phyloP scores from a whole-genome alignment of 140 eudicot genomes.

The Ambrosia hybrid region DNA sequence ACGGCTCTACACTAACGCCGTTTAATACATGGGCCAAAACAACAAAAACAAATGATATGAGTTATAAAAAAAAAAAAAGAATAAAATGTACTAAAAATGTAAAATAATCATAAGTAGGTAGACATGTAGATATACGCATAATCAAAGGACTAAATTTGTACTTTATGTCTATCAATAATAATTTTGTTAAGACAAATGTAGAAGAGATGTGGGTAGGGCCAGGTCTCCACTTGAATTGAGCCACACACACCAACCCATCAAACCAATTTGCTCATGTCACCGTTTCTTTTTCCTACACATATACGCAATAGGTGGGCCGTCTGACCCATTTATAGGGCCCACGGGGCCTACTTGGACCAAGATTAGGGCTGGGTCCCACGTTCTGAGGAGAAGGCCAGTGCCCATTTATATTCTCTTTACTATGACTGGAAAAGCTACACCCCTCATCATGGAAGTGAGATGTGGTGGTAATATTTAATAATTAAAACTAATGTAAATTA shows the following conservation, averaged over 20 bases:
- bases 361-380: conserved; percentile 39
- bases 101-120: background rate
- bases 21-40: too few species aligned
- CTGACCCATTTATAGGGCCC: conserved; percentile 44
- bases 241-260: conserved; percentile 56
- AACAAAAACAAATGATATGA: too few species aligned
- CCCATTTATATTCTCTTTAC: conserved; percentile 57
- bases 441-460: conserved; percentile 34
- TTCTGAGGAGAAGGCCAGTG: conserved; percentile 49
- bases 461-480: background rate
- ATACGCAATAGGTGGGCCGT: conserved; percentile 49
- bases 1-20: too few species aligned
- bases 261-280: conserved; percentile 65
- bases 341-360: conserved; percentile 40
- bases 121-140: conserved; percentile 7
- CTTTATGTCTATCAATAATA: conserved; percentile 35
- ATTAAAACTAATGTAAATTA: too few species aligned
- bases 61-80: too few species aligned
- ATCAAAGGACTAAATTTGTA: conserved; percentile 11
- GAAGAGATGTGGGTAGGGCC: conserved; percentile 46
- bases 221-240: conserved; percentile 43
- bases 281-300: conserved; percentile 51
- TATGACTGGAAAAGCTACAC: conserved; percentile 41
- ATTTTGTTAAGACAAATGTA: conserved; percentile 33
- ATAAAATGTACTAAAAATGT: background rate